Percentiles rank a stretch among this genome's conserved stretches.
Evolutionary conservation across 306 rosid genomes (phyloP).

Genomic region (Fragaria nilgerrensis): DNA sequence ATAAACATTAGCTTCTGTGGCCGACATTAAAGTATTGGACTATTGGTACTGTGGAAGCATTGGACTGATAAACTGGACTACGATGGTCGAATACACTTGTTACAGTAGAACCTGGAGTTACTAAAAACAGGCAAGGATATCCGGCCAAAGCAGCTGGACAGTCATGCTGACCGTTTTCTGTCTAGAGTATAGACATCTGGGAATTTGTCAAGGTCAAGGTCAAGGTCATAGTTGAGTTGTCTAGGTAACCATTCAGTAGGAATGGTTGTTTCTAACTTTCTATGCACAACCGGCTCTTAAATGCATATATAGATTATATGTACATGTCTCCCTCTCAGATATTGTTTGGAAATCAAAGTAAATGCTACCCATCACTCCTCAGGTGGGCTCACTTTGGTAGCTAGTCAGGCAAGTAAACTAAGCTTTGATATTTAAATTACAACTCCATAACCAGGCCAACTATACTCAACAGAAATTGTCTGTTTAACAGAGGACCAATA

Average conservation of each 20-base stretch:
- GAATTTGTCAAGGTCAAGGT: not conserved
- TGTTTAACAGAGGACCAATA: conserved; percentile 15
- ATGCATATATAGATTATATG: not conserved
- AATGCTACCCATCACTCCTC: not conserved
- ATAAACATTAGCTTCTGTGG: not conserved
- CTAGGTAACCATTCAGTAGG: not conserved
- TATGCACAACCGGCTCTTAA: not conserved
- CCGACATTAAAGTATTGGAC: not conserved
- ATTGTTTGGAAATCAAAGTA: not conserved
- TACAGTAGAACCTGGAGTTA: not conserved
- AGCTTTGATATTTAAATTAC: not conserved
- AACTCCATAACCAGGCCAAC: not conserved
- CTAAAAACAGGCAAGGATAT: not conserved
- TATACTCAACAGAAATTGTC: conserved; percentile 2
- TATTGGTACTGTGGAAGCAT: not conserved
- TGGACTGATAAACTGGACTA: not conserved
- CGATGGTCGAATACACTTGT: not conserved
- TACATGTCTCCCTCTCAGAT: conserved; percentile 1
- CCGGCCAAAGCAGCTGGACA: not conserved
- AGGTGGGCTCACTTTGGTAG: not conserved
- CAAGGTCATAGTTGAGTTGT: not conserved
- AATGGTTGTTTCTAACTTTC: not conserved
- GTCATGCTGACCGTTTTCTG: not conserved
- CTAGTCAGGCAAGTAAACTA: not conserved
- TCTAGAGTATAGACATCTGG: not conserved